phyloP scores from a whole-genome alignment of 495 filamentous ascomycete genomes.

The Daldinia loculata region DNA sequence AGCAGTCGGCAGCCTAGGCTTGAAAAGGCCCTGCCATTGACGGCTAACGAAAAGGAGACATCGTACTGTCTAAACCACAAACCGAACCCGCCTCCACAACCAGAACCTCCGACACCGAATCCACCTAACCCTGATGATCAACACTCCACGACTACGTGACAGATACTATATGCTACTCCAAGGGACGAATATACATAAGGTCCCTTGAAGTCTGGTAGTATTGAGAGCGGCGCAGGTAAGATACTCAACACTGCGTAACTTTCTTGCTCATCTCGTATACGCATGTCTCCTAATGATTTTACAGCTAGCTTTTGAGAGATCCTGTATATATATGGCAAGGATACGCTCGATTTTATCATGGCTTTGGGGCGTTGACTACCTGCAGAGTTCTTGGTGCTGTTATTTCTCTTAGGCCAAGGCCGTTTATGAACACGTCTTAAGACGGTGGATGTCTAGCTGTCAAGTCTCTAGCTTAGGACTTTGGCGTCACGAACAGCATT shows the following conservation, averaged over 20 bases:
- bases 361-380: neutral
- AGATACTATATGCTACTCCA: slow-evolving; percentile 2
- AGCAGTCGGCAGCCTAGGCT: neutral
- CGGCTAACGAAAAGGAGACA: slow-evolving; percentile 15
- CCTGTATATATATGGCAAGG: slow-evolving; percentile 1
- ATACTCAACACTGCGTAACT: neutral
- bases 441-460: neutral
- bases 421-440: slow-evolving; percentile 7
- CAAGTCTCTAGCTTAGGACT: neutral
- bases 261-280: neutral
- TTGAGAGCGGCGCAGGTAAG: slow-evolving; percentile 22
- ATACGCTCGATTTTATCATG: neutral
- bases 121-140: slow-evolving; percentile 34
- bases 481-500: slow-evolving; percentile 7
- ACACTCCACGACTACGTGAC: slow-evolving; percentile 16
- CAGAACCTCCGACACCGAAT: slow-evolving; percentile 39
- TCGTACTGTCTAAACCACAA: slow-evolving; percentile 24
- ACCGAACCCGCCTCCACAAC: slow-evolving; percentile 36
- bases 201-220: slow-evolving; percentile 5
- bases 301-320: slow-evolving; percentile 8
- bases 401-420: neutral
- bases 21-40: neutral
- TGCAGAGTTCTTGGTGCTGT: neutral
- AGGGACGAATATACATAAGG: slow-evolving; percentile 5
- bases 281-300: slow-evolving; percentile 17